Conservation (phyloP, 106 monocot species). For the Allium cepa region DNA sequence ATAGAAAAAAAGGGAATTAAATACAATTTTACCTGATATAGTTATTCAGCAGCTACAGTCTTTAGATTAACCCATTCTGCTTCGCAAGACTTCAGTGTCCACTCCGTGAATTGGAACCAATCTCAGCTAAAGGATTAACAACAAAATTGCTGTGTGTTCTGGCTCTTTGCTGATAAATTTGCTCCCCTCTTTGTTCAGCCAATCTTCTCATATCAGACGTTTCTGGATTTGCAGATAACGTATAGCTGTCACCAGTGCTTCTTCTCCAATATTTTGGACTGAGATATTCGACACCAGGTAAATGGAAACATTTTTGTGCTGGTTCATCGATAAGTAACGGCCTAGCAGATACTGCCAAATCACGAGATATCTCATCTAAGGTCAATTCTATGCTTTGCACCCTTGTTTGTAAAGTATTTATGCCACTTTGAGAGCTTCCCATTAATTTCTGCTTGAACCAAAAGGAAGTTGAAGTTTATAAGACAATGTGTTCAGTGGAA, state of each 20-base stretch:
- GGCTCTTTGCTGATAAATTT: constrained; percentile 19
- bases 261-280: constrained; percentile 79
- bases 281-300: constrained; percentile 71
- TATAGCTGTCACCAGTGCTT: constrained; percentile 45
- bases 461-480: too few relatives aligned
- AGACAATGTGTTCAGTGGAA: too few relatives aligned
- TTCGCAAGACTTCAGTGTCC: neutral
- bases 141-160: constrained; percentile 35
- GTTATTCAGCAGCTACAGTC: too few relatives aligned
- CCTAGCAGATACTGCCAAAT: constrained; percentile 44
- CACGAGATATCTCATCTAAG: constrained; percentile 68
- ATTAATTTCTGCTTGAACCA: constrained; percentile 56
- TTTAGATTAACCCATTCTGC: neutral
- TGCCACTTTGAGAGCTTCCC: constrained; percentile 78
- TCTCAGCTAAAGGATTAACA: constrained; percentile 63
- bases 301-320: constrained; percentile 50
- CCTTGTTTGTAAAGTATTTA: constrained; percentile 68
- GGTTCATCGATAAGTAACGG: constrained; percentile 28
- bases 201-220: constrained; percentile 9
- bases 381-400: constrained; percentile 78
- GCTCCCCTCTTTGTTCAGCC: constrained; percentile 18
- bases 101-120: neutral
- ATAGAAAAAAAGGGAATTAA: too few relatives aligned
- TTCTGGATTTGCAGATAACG: constrained; percentile 29
- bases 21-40: too few relatives aligned